A percentile compares a stretch with the other conserved stretches of the same genome.
Evolutionary conservation across 208 protist species (phyloP).

Genomic region (Herpetomonas samuelpessoai): DNA sequence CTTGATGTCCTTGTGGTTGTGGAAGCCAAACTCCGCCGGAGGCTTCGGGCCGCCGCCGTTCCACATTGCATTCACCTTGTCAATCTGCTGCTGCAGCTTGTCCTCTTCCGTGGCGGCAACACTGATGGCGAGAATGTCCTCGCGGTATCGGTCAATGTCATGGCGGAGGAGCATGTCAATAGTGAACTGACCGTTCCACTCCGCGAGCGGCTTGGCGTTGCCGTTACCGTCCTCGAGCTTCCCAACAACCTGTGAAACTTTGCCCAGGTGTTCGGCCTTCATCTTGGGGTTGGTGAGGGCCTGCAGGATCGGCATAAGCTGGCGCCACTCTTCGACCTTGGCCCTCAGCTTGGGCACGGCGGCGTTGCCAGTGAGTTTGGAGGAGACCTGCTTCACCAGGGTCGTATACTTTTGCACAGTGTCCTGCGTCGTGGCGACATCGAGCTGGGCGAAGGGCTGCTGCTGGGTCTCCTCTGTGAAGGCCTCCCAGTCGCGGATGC

Average conservation of each 20-base stretch:
- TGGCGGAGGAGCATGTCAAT: slow-evolving; percentile 88
- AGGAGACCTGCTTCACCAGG: slow-evolving; percentile 89
- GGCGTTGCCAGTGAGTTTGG: slow-evolving; percentile 76
- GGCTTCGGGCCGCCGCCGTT: slow-evolving; percentile 91
- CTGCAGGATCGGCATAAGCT: slow-evolving; percentile 89
- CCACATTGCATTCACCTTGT: slow-evolving; percentile 94
- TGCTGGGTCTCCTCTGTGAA: slow-evolving; percentile 61
- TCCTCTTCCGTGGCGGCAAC: slow-evolving; percentile 95
- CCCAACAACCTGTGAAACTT: slow-evolving; percentile 78
- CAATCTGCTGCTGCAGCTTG: slow-evolving; percentile 95
- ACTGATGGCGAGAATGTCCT: slow-evolving; percentile 92
- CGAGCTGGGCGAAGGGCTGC: slow-evolving; percentile 76
- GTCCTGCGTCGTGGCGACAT: slow-evolving; percentile 69
- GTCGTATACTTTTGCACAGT: slow-evolving; percentile 85
- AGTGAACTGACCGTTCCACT: slow-evolving; percentile 83
- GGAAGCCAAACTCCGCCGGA: slow-evolving; percentile 91
- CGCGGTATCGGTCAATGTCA: slow-evolving; percentile 81
- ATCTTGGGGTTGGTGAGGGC: slow-evolving; percentile 94
- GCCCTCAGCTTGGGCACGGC: slow-evolving; percentile 81
- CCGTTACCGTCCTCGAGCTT: slow-evolving; percentile 58
- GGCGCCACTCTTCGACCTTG: slow-evolving; percentile 93
- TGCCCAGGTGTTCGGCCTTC: slow-evolving; percentile 79
- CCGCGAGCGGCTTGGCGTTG: slow-evolving; percentile 54
- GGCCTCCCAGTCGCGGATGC: slow-evolving; percentile 81
- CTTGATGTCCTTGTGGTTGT: slow-evolving; percentile 93